phyloP scores from a whole-genome alignment of 495 filamentous ascomycete species.

The Lasiosphaeriaceae sp. region DNA sequence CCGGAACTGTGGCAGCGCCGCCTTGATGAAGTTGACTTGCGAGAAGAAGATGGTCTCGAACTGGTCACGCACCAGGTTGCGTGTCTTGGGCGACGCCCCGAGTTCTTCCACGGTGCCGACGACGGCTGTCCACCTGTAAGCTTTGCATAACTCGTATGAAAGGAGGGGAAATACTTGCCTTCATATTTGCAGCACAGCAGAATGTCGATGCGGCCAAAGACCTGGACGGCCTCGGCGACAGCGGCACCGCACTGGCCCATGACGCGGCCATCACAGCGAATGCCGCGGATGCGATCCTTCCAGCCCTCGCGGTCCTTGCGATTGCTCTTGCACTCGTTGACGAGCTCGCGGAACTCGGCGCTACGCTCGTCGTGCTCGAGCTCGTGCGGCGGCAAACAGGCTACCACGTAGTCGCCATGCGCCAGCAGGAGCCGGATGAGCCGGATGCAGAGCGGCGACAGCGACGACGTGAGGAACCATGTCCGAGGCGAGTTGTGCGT shows the following conservation, averaged over 20 bases:
- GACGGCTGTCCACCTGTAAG: conserved; percentile 51
- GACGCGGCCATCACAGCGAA: conserved; percentile 52
- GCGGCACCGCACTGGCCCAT: conserved; percentile 70
- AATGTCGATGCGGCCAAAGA: conserved; percentile 85
- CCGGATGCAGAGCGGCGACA: conserved; percentile 70
- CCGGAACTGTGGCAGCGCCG: conserved; percentile 75
- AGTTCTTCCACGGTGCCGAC: conserved; percentile 92
- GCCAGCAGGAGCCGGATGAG: conserved; percentile 71
- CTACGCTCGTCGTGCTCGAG: conserved; percentile 56
- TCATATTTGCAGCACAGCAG: conserved; percentile 84
- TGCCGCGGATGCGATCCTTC: conserved; percentile 54
- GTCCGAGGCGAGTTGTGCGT: conserved; percentile 61
- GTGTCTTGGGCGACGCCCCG: conserved; percentile 63
- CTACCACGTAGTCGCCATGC: conserved; percentile 82
- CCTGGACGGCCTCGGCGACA: conserved; percentile 76
- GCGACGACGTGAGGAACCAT: conserved; percentile 85
- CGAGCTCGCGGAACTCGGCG: conserved; percentile 52
- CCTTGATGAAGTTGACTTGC: conserved; percentile 92
- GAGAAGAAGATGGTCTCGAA: conserved; percentile 95
- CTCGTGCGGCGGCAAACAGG: conserved; percentile 68
- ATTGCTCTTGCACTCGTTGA: conserved; percentile 55
- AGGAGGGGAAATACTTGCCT: conserved; percentile 43
- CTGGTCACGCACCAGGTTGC: conserved; percentile 79
- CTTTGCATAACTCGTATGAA: background rate
- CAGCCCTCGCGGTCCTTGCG: conserved; percentile 53